Conservation (phyloP, 345 rosid species). For the Geranium rotundifolium region DNA sequence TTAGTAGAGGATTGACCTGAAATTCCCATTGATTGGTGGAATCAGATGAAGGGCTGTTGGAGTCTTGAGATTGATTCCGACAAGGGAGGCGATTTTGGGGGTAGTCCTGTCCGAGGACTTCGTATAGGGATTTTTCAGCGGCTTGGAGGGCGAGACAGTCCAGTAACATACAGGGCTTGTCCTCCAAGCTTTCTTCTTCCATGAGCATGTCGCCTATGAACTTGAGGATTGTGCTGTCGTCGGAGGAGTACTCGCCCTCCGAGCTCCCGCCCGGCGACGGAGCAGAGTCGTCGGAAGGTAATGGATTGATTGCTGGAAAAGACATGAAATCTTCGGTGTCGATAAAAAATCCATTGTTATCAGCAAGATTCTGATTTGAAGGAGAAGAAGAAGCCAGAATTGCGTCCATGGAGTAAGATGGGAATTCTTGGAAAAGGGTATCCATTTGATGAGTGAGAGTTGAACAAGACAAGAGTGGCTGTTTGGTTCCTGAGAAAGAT, state of each 20-base stretch:
- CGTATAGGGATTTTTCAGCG: conserved; percentile 60
- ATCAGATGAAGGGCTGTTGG: conserved; percentile 5
- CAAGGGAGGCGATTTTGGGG: conserved; percentile 14
- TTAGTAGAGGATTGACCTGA: too few species aligned
- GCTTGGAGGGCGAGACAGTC: conserved; percentile 77
- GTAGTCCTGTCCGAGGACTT: conserved; percentile 43
- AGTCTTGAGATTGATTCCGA: neutral
- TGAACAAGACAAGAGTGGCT: neutral
- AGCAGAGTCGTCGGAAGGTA: neutral
- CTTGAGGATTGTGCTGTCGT: conserved; percentile 33
- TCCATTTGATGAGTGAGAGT: conserved; percentile 12
- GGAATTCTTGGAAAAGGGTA: conserved; percentile 11
- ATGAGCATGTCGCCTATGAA: conserved; percentile 67
- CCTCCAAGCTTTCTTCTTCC: conserved; percentile 81
- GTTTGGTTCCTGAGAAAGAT: neutral
- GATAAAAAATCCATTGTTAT: conserved; percentile 11
- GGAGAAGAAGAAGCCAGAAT: conserved; percentile 6
- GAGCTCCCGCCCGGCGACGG: conserved; percentile 5
- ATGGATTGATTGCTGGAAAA: neutral
- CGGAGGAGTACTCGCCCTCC: conserved; percentile 21
- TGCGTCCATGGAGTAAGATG: conserved; percentile 11
- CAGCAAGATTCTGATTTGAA: conserved; percentile 8
- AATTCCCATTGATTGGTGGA: neutral
- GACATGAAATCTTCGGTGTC: conserved; percentile 1
- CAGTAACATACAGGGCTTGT: conserved; percentile 58